Percentiles rank a stretch among this genome's conserved stretches.
Conservation (phyloP, 2,329 filamentous ascomycete genomes). For the Alternaria hordeiaustralica region DNA sequence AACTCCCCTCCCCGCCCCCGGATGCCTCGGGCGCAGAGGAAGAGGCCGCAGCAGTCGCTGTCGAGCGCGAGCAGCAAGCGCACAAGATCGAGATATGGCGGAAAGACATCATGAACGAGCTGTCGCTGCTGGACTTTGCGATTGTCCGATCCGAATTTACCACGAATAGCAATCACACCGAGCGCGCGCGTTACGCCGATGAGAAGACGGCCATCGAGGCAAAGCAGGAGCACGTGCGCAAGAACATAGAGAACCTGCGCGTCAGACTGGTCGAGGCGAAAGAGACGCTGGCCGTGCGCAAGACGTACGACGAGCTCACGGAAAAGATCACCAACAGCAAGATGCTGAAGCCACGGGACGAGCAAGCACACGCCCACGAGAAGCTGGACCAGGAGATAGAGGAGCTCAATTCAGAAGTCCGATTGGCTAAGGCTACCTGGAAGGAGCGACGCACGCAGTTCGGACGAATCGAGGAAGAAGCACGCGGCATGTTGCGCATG, state of each 20-base stretch:
- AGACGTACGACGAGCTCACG: slow-evolving; percentile 85
- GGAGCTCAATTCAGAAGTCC: slow-evolving; percentile 83
- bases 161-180: slow-evolving; percentile 78
- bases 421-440: slow-evolving; percentile 83
- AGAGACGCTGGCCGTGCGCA: slow-evolving; percentile 76
- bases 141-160: slow-evolving; percentile 89
- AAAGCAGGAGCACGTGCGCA: slow-evolving; percentile 78
- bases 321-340: slow-evolving; percentile 85
- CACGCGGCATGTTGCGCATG: slow-evolving; percentile 80
- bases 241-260: slow-evolving; percentile 74
- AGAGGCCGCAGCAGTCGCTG: slow-evolving; percentile 52
- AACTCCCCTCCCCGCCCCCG: slow-evolving; percentile 70
- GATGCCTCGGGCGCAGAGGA: slow-evolving; percentile 59
- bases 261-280: slow-evolving; percentile 71
- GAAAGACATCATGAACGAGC: slow-evolving; percentile 86
- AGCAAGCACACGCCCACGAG: slow-evolving; percentile 76
- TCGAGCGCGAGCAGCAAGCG: slow-evolving; percentile 57
- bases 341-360: slow-evolving; percentile 80
- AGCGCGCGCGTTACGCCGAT: slow-evolving; percentile 81
- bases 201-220: slow-evolving; percentile 80
- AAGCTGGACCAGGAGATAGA: slow-evolving; percentile 89
- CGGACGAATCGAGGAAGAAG: slow-evolving; percentile 86
- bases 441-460: slow-evolving; percentile 85
- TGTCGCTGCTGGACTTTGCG: slow-evolving; percentile 84
- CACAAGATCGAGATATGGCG: slow-evolving; percentile 72